Conservation (phyloP, 2,329 filamentous ascomycete species). For the Talaromyces verruculosus region DNA sequence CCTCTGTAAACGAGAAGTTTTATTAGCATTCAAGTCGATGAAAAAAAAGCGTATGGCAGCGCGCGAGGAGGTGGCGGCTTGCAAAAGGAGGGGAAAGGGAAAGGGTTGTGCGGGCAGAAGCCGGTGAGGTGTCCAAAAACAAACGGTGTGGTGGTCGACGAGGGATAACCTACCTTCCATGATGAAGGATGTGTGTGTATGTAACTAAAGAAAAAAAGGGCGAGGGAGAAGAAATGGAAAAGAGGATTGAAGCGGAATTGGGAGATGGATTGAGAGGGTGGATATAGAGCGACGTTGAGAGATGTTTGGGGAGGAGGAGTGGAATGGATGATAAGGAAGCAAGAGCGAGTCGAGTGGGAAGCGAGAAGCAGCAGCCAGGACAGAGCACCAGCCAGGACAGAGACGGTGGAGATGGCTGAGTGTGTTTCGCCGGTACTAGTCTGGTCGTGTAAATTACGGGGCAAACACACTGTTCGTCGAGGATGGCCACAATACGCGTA, state of each 20-base stretch:
- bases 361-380: slow-evolving; percentile 17
- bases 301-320: slow-evolving; percentile 18
- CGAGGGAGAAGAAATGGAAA: slow-evolving; percentile 22
- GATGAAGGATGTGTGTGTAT: slow-evolving; percentile 42
- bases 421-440: slow-evolving; percentile 19
- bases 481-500: slow-evolving; percentile 3
- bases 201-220: slow-evolving; percentile 33
- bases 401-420: slow-evolving; percentile 18
- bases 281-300: slow-evolving; percentile 19
- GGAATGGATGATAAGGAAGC: slow-evolving; percentile 22
- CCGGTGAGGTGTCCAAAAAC: slow-evolving; percentile 35
- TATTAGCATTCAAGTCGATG: slow-evolving; percentile 36
- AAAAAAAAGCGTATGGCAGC: background rate
- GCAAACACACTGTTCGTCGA: background rate
- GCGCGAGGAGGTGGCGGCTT: slow-evolving; percentile 23
- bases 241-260: slow-evolving; percentile 21
- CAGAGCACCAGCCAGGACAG: slow-evolving; percentile 11
- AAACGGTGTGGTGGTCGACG: slow-evolving; percentile 16
- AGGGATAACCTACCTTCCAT: slow-evolving; percentile 64
- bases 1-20: slow-evolving; percentile 66
- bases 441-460: slow-evolving; percentile 13
- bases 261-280: slow-evolving; percentile 23
- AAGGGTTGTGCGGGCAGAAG: slow-evolving; percentile 25
- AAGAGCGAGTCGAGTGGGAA: slow-evolving; percentile 21
- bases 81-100: slow-evolving; percentile 18